A percentile compares a stretch with the other conserved stretches of the same genome.
Evolutionary conservation across 163 green algal genomes (phyloP).

Genomic region (Scenedesmus sp.): DNA sequence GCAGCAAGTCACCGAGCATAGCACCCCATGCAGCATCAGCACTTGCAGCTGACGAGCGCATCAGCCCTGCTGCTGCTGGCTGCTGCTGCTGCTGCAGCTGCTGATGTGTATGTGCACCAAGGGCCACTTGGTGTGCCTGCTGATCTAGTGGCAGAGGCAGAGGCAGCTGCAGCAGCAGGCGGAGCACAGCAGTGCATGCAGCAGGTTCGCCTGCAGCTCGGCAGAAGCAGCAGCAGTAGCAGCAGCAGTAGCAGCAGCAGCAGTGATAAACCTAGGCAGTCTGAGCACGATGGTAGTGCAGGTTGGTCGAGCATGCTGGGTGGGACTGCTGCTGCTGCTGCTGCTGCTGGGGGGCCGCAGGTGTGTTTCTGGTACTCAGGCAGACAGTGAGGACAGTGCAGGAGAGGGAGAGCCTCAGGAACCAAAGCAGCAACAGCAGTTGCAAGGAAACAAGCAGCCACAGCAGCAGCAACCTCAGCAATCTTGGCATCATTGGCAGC

Average conservation of each 20-base stretch:
- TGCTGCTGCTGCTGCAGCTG: slow-evolving; percentile 9
- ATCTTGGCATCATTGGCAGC: neutral
- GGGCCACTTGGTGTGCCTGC: slow-evolving; percentile 10
- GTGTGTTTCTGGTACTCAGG: neutral
- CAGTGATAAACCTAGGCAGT: neutral
- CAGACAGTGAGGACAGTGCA: neutral
- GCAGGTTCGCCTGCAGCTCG: neutral
- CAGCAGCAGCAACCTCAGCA: neutral
- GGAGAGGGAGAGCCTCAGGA: neutral
- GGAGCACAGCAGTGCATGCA: neutral
- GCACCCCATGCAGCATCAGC: neutral
- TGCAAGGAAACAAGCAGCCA: neutral
- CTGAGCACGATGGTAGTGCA: neutral
- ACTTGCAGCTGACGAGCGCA: neutral
- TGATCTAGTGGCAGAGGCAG: slow-evolving; percentile 3
- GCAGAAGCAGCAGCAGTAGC: neutral
- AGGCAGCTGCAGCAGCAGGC: neutral
- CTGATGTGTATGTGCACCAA: neutral
- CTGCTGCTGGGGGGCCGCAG: neutral
- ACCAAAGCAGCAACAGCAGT: neutral
- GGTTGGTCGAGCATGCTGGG: neutral
- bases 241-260: slow-evolving; percentile 15
- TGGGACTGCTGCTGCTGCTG: neutral
- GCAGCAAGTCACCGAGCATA: neutral
- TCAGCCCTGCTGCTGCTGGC: neutral